These are phyloP conservation scores for Knoxia roxburghii DNA, from an alignment of 257 asterid genomes.

Conservation along the genomic window DNA sequence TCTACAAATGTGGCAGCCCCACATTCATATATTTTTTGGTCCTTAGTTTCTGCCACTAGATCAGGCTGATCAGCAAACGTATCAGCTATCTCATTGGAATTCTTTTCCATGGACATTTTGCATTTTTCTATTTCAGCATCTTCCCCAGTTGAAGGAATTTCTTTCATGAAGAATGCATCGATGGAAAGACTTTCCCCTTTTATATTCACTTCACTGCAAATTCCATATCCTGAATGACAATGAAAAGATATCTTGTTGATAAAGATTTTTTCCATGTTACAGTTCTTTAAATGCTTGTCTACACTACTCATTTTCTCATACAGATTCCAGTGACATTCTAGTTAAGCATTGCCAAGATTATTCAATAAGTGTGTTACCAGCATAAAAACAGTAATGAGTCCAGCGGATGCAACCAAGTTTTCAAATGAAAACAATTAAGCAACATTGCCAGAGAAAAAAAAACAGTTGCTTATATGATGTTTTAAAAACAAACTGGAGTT, in stretches of 20 bases:
- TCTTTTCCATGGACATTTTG: not conserved
- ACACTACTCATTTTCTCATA: not conserved
- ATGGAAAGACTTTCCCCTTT: not conserved
- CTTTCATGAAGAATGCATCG: not conserved
- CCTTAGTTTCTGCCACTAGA: not conserved
- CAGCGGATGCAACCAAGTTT: not conserved
- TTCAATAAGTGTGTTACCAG: not conserved
- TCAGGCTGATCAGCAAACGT: conserved; percentile 2
- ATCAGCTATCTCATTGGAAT: not conserved
- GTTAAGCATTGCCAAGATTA: not conserved
- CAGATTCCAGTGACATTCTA: not conserved
- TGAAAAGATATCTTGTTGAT: not conserved
- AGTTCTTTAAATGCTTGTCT: not conserved
- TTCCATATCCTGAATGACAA: not conserved
- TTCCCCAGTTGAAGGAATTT: conserved; percentile 2
- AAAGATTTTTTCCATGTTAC: not conserved
- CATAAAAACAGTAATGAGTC: not conserved
- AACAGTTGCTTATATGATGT: not conserved
- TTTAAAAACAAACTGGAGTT: not conserved
- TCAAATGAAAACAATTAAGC: not conserved
- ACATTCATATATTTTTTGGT: not conserved
- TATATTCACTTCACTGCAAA: not conserved
- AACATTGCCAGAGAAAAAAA: not conserved
- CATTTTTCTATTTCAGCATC: not conserved
- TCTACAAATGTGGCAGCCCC: not conserved